These are phyloP conservation scores for Trichosporon coremiiforme DNA, from an alignment of 1,284 basidiomycete genomes.

Conservation along the genomic window DNA sequence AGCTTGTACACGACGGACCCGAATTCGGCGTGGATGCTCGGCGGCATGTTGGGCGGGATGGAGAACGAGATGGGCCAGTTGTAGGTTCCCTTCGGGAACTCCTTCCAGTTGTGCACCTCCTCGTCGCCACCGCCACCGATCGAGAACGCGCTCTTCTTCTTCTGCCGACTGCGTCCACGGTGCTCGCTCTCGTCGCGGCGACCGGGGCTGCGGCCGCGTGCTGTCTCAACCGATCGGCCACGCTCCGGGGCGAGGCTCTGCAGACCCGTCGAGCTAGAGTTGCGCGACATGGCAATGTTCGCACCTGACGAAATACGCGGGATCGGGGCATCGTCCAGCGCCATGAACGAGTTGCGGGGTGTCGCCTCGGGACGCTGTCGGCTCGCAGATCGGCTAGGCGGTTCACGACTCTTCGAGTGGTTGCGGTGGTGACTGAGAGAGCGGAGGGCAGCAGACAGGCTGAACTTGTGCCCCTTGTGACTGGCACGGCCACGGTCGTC, in stretches of 20 bases:
- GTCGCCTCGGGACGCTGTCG: slow-evolving; percentile 28
- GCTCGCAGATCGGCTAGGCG: slow-evolving; percentile 34
- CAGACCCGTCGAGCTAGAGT: slow-evolving; percentile 9
- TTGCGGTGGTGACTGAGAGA: slow-evolving; percentile 54
- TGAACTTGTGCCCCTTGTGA: slow-evolving; percentile 46
- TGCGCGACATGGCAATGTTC: slow-evolving; percentile 24
- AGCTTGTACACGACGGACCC: slow-evolving; percentile 80
- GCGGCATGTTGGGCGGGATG: slow-evolving; percentile 78
- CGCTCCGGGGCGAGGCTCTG: background rate
- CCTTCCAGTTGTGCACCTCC: slow-evolving; percentile 69
- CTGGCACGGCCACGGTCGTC: slow-evolving; percentile 34
- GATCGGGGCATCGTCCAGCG: slow-evolving; percentile 22
- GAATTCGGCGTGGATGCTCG: slow-evolving; percentile 74
- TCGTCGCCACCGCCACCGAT: slow-evolving; percentile 59
- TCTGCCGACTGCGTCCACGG: slow-evolving; percentile 51
- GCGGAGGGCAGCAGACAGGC: slow-evolving; percentile 52
- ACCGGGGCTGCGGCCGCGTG: slow-evolving; percentile 29
- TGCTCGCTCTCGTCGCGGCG: slow-evolving; percentile 43
- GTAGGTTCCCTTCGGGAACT: slow-evolving; percentile 91
- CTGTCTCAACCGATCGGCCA: background rate
- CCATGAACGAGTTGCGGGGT: slow-evolving; percentile 20
- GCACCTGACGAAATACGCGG: slow-evolving; percentile 11
- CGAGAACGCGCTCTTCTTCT: slow-evolving; percentile 45
- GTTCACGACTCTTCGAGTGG: slow-evolving; percentile 36
- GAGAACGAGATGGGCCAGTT: slow-evolving; percentile 91